A percentile compares a stretch with the other conserved stretches of the same genome.
Evolutionary conservation across 768 basidiomycete genomes (phyloP).

Genomic region (Xerocomellus amylosporus): DNA sequence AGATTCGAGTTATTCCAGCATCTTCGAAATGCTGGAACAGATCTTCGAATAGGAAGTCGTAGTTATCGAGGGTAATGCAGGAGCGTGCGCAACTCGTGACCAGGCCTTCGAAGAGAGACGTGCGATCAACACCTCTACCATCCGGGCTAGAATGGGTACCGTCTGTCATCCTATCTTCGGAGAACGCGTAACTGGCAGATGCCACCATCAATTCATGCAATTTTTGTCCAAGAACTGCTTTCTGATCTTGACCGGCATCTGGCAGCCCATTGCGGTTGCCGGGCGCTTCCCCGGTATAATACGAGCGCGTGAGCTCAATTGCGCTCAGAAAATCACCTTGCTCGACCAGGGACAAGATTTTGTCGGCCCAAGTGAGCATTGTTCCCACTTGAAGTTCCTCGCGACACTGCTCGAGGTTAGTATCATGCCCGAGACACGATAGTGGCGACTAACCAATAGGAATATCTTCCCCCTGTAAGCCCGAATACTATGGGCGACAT

Average conservation of each 20-base stretch:
- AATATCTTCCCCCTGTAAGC: slow-evolving; percentile 92
- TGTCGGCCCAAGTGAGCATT: slow-evolving; percentile 92
- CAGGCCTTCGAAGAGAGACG: slow-evolving; percentile 83
- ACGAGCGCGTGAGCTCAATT: slow-evolving; percentile 79
- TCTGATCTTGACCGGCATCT: slow-evolving; percentile 53
- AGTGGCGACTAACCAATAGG: slow-evolving; percentile 59
- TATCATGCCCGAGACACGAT: background rate
- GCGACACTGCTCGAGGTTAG: slow-evolving; percentile 46
- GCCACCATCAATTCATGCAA: slow-evolving; percentile 83
- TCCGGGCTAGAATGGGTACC: slow-evolving; percentile 78
- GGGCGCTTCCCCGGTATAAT: slow-evolving; percentile 75
- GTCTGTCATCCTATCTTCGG: slow-evolving; percentile 92
- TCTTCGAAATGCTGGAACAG: slow-evolving; percentile 88
- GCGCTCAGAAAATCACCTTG: slow-evolving; percentile 87
- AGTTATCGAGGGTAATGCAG: slow-evolving; percentile 75
- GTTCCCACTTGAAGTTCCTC: slow-evolving; percentile 76
- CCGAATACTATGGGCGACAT: slow-evolving; percentile 68
- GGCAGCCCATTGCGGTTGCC: slow-evolving; percentile 90
- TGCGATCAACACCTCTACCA: slow-evolving; percentile 89
- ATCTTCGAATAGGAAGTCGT: slow-evolving; percentile 89
- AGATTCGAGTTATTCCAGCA: slow-evolving; percentile 80
- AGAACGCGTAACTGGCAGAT: slow-evolving; percentile 87
- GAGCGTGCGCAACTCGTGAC: slow-evolving; percentile 76
- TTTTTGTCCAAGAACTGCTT: slow-evolving; percentile 66
- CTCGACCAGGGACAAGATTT: slow-evolving; percentile 78